Evolutionary conservation across 164 flowering plant species (phyloP).

Genomic region (Aristolochia contorta): DNA sequence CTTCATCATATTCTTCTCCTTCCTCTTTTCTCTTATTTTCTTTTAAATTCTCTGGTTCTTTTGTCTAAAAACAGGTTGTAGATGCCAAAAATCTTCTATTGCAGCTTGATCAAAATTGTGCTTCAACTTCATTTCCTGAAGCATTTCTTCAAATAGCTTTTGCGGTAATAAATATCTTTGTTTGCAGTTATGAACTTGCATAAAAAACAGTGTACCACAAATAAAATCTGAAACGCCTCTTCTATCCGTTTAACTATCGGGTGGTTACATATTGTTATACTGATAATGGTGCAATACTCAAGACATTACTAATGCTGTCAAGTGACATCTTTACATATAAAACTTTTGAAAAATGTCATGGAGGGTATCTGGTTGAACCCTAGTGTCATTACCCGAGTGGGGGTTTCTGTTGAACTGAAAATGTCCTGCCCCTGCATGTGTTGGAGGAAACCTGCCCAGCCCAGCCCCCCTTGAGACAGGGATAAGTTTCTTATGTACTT

Average conservation of each 20-base stretch:
- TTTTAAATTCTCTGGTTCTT: background rate
- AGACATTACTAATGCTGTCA: no score
- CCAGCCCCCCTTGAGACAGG: no score
- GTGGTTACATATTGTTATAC: no score
- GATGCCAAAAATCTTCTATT: background rate
- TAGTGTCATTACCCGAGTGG: background rate
- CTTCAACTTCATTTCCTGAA: constrained; percentile 4
- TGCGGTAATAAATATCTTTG: background rate
- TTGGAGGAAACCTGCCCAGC: no score
- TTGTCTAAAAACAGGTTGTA: background rate
- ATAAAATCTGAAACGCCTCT: no score
- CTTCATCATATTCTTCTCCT: background rate
- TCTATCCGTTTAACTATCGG: no score
- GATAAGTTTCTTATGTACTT: no score
- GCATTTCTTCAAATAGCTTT: constrained; percentile 1
- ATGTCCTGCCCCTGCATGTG: background rate
- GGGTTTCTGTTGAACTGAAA: background rate
- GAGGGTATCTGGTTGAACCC: background rate
- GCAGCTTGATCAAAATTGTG: background rate
- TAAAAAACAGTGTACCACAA: no score
- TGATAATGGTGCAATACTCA: no score
- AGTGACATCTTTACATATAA: background rate
- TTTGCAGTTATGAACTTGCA: no score
- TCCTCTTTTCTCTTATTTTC: background rate
- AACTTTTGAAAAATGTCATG: background rate